These are phyloP conservation scores for Mucor sp. DNA, from an alignment of 371 early-diverging fungal genomes.

Conservation along the genomic window DNA sequence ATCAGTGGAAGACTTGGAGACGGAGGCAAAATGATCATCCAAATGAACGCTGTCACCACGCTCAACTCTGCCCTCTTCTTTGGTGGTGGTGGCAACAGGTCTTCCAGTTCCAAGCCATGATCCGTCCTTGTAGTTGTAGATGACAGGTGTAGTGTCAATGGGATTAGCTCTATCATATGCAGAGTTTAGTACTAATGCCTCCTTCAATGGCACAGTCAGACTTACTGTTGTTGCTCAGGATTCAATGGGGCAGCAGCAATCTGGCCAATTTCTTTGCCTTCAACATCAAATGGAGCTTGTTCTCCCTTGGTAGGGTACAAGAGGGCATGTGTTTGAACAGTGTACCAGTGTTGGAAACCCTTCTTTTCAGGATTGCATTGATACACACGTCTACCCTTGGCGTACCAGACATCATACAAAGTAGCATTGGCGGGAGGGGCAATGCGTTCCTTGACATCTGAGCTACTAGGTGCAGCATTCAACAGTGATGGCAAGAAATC, in stretches of 20 bases:
- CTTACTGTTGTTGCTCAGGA: constrained; percentile 28
- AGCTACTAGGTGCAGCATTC: constrained; percentile 21
- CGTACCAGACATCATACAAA: constrained; percentile 43
- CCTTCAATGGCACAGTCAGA: background rate
- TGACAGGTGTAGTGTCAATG: constrained; percentile 30
- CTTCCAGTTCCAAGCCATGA: constrained; percentile 40
- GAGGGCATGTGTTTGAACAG: constrained; percentile 43
- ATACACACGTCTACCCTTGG: constrained; percentile 42
- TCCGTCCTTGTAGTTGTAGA: constrained; percentile 41
- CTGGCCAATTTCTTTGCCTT: constrained; percentile 38
- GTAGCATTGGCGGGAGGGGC: constrained; percentile 30
- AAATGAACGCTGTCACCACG: constrained; percentile 35
- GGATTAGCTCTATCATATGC: constrained; percentile 30
- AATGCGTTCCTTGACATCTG: constrained; percentile 36
- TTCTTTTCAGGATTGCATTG: constrained; percentile 46
- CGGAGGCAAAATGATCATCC: constrained; percentile 40
- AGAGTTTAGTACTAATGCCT: background rate
- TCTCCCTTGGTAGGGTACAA: constrained; percentile 35
- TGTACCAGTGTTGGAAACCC: constrained; percentile 46
- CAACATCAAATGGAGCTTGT: constrained; percentile 33
- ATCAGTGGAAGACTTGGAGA: constrained; percentile 25
- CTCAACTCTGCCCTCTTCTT: constrained; percentile 35
- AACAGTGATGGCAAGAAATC: constrained; percentile 29
- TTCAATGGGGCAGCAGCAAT: constrained; percentile 36
- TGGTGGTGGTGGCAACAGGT: constrained; percentile 38